Percentiles rank a stretch among this genome's conserved stretches.
Evolutionary conservation across 176 grass and related monocot species (phyloP).

Genomic region (Raddia distichophylla): DNA sequence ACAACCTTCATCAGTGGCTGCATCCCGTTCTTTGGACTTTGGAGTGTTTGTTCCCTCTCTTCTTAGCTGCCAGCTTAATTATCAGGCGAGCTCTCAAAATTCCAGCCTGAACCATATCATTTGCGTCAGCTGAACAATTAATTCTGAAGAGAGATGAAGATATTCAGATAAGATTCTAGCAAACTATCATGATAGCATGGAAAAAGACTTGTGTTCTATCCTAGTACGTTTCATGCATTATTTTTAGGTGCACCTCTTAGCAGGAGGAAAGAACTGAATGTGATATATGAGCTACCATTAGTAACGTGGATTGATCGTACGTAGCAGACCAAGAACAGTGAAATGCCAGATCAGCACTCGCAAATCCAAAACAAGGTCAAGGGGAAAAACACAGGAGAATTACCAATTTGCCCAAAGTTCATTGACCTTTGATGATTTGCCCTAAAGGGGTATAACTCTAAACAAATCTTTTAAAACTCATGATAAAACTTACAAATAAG

Average conservation of each 20-base stretch:
- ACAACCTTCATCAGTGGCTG: neutral
- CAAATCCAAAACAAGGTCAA: neutral
- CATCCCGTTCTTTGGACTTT: too few species aligned
- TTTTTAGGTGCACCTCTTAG: constrained; percentile 23
- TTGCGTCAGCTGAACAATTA: neutral
- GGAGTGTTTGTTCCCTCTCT: neutral
- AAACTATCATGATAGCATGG: neutral
- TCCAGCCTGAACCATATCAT: neutral
- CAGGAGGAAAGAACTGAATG: constrained; percentile 1
- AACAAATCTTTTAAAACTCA: too few species aligned
- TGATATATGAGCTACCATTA: constrained; percentile 32
- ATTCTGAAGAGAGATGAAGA: neutral
- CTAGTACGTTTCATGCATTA: constrained; percentile 22
- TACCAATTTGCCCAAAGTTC: too few species aligned
- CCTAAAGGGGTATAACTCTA: too few species aligned
- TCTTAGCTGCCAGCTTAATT: neutral
- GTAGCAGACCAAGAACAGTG: neutral
- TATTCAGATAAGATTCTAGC: neutral
- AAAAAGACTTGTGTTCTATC: neutral
- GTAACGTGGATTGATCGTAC: neutral
- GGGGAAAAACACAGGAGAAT: too few species aligned
- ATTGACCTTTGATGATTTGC: too few species aligned
- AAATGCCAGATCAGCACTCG: neutral
- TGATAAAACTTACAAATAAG: too few species aligned
- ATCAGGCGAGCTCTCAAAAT: neutral